Evolutionary conservation across 2,329 filamentous ascomycete genomes (phyloP).

Genomic region (Aspergillus proliferans): DNA sequence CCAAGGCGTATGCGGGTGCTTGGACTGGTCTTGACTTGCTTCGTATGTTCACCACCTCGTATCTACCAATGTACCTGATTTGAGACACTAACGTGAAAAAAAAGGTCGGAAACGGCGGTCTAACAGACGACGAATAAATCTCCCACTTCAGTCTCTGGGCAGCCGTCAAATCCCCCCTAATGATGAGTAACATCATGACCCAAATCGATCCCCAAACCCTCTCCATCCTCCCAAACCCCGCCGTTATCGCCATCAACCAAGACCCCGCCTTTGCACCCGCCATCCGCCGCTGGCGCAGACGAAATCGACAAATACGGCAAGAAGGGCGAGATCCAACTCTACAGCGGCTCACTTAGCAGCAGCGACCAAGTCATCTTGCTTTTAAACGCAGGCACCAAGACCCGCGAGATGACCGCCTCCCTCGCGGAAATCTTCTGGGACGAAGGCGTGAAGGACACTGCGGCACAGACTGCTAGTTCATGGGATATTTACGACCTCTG

Average conservation of each 20-base stretch:
- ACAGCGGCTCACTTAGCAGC: slow-evolving; percentile 43
- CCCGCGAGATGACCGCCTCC: slow-evolving; percentile 44
- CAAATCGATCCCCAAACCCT: slow-evolving; percentile 37
- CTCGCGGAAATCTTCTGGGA: slow-evolving; percentile 50
- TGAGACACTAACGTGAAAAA: not conserved
- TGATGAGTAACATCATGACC: slow-evolving; percentile 44
- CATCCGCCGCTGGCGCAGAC: slow-evolving; percentile 41
- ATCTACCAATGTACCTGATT: slow-evolving; percentile 8
- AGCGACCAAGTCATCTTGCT: slow-evolving; percentile 46
- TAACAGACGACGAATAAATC: slow-evolving; percentile 33
- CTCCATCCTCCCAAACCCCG: slow-evolving; percentile 44
- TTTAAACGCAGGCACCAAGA: slow-evolving; percentile 44
- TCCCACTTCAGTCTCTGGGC: slow-evolving; percentile 47
- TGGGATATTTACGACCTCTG: slow-evolving; percentile 54
- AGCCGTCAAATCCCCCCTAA: slow-evolving; percentile 41
- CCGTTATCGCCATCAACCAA: slow-evolving; percentile 46
- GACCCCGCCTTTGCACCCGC: slow-evolving; percentile 40
- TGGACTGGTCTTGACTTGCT: slow-evolving; percentile 48
- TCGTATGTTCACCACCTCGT: slow-evolving; percentile 5
- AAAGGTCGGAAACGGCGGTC: slow-evolving; percentile 43
- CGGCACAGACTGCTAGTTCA: slow-evolving; percentile 34
- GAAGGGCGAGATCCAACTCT: slow-evolving; percentile 45
- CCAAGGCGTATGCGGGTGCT: slow-evolving; percentile 38
- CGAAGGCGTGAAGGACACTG: slow-evolving; percentile 38
- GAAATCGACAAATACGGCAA: slow-evolving; percentile 38